Evolutionary conservation across 2,329 filamentous ascomycete genomes (phyloP).

Genomic region (Penicillium sclerotiorum): DNA sequence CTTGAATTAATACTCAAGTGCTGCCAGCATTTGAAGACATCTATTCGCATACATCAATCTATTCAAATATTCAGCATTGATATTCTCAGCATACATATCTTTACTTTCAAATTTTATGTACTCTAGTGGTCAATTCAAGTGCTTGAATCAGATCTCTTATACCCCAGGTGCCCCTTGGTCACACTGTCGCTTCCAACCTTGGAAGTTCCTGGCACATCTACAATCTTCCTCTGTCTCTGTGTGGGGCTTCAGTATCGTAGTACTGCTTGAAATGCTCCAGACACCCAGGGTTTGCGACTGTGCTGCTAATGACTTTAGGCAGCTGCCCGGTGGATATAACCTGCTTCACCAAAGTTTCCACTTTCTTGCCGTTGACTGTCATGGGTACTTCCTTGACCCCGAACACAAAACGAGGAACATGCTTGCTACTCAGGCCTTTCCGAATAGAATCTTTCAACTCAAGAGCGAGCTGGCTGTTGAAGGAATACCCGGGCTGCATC

Average conservation of each 20-base stretch:
- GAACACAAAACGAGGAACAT: conserved; percentile 22
- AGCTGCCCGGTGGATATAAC: conserved; percentile 14
- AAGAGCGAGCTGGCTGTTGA: conserved; percentile 10
- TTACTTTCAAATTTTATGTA: too few relatives aligned
- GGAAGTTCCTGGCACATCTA: not conserved
- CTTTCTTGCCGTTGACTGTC: conserved; percentile 21
- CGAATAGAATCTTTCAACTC: conserved; percentile 18
- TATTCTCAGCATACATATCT: too few relatives aligned
- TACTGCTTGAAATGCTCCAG: conserved; percentile 18
- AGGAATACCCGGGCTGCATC: conserved; percentile 13
- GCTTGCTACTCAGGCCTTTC: conserved; percentile 18
- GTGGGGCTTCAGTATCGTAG: conserved; percentile 11
- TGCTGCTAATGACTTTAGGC: conserved; percentile 17
- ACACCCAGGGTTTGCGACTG: conserved; percentile 15
- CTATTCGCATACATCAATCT: too few relatives aligned
- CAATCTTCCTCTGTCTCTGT: conserved; percentile 9
- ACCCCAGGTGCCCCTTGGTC: too few relatives aligned
- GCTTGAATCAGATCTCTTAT: too few relatives aligned
- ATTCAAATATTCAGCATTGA: too few relatives aligned
- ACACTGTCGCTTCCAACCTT: not conserved
- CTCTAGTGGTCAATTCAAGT: too few relatives aligned
- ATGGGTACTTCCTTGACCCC: conserved; percentile 17
- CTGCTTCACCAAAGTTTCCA: conserved; percentile 18
- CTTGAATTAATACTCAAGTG: too few relatives aligned
- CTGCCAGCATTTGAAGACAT: too few relatives aligned